Evolutionary conservation across 2,329 filamentous ascomycete genomes (phyloP), one percentile per base, ranked within the genome.

Genomic region (Sphaerulina vaccinii): DNA sequence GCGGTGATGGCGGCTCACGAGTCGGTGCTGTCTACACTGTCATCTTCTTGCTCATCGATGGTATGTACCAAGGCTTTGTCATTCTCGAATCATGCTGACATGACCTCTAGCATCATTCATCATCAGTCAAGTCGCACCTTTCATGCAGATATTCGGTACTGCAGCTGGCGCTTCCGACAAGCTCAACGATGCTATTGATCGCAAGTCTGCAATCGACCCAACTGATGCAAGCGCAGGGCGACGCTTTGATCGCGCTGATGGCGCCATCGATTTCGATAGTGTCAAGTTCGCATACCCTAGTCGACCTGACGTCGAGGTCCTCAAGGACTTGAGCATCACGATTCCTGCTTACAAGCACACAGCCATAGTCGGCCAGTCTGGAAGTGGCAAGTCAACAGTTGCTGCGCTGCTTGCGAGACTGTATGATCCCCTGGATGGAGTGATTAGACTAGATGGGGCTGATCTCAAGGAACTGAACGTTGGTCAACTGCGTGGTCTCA

Each of bases 161-260:
- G 78, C 76, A 2, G 68, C 74, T 9, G 73, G 72, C n/a, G 73
- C 83, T 0, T 87, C 80, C 58, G 69, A 78, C 50, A 81, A 83
- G 43, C 69, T 88, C 5, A 73, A 74, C 11, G 71, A 75, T 27
- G 82, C 84, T 38, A 83, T 87, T 42, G 75, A 83, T 11, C 73
- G 74, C 3, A 46, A 62, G 13, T 69, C 72, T 23, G 55, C 62
- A 10, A 74, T 74, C 24, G 68, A 74, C 52, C 67, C 66, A 36
- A 71, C 67, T 9, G 64, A 64, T 13, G 58, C 62, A 2, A 55
- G 58, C n/a, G 46, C 49, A 29, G 55, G 43, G 9, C 38, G 36
- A 10, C 23, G 19, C 10, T 44, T 47, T 2, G 39, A 45, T 19
- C 39, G 23, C 11, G 35, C 51, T 40, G 15, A 38, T 13, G 60